Base-by-base conservation (phyloP, 2,329 filamentous ascomycete species). In the Colletotrichum acutatum region DNA sequence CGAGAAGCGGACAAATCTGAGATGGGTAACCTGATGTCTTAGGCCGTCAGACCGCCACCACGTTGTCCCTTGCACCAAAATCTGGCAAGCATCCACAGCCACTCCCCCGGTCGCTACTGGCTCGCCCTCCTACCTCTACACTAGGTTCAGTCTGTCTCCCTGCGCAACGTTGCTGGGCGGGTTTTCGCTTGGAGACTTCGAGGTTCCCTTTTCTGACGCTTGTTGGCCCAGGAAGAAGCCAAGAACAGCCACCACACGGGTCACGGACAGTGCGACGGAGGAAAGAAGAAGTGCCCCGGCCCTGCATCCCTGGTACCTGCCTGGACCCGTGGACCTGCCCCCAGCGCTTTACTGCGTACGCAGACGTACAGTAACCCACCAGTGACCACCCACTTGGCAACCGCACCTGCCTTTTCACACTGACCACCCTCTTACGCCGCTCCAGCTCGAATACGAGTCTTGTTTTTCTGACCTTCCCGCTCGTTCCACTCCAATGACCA, bases 381-480 rank as follows among this genome's bases (percentile, higher is more conserved):
- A 34, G 32, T 34, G 32, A 34, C 32, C 12, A 37, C 59, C 37
- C 59, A 30, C 59, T 61, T 61, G 60, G 60, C 61, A 64, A 56
- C 49, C 61, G 57, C 57, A 49, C 56, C 32, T 61, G 52, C 59
- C 42, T 49, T 49, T 32, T 54, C 65, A 37, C 54, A 59, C 68
- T 59, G 61, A 66, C 61, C 61, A 71, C 22, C 52, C 59, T 16
- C 42, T 42, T 19, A 26, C n/a, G 11, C n/a, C n/a, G 19, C 62
- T 52, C 53, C 19, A 6, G 34, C 26, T 26, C 68, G 57, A 68
- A 72, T 69, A 72, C 65, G 53, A 56, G 49, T 69, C 69, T 69
- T 72, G 69, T 72, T 72, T 71, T 68, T 46, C 65, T 72, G 65
- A 14, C 57, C 64, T 58, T 67, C 65, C 69, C 69, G 58, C 69